Base-by-base conservation (phyloP, 1,284 basidiomycete species). In the Apiotrichum sp. region DNA sequence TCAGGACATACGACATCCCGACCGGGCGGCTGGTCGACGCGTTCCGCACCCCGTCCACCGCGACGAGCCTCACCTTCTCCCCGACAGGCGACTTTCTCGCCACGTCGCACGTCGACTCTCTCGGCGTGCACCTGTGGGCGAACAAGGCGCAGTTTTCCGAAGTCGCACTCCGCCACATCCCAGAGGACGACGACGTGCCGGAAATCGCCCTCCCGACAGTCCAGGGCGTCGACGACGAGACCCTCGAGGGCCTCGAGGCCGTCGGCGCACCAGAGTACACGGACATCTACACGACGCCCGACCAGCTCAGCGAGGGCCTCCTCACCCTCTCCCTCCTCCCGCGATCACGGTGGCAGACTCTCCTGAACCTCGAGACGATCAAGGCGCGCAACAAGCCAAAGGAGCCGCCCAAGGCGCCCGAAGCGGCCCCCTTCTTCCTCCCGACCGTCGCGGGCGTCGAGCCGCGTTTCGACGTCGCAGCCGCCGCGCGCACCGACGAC, bases 341-440 rank as follows among this genome's bases (percentile, higher is more conserved):
- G 14, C 86, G 93, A 41, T 86, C 92, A 11, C 81, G 90, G 65
- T 99, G 96, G 96, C 90, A 96, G 76, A 95, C 96, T 0, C 78
- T 99, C 22, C 81, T 99, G 56, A 97, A 98, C 70, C 81, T 99
- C 38, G 96, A 98, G 65, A 86, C 92, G 39, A 98, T 98, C 67
- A 88, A 92, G 86, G 86, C 88, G 81, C 86, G 93, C 47, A 98
- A 98, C 74, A 96, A 95, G 80, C 93, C 96, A 7, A 93, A 88
- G 75, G 93, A 97, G 64, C 83, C 92, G 0, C 92, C 92, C 3
- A 97, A 98, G 77, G 89, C 87, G 40, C 91, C 92, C 3, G 93
- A 97, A 76, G 83, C 89, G 59, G 95, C 93, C 1, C 96, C 96
- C 0, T 99, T 99, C 81, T 99, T 98, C 81, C 78, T 99, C 14